Conservation (phyloP, 208 protist genomes). For the Hexamita inflata region DNA sequence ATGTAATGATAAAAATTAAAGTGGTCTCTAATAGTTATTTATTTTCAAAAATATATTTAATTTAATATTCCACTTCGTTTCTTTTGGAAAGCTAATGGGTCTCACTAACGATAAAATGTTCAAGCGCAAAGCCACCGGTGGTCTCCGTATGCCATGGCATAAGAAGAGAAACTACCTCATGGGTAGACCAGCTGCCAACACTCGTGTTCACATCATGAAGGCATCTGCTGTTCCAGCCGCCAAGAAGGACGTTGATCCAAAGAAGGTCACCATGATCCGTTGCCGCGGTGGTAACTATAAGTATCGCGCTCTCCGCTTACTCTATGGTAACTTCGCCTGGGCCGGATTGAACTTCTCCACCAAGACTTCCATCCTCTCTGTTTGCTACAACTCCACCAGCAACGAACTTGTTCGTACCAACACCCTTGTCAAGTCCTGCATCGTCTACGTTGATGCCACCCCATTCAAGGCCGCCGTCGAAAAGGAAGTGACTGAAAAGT, state of each 20-base stretch:
- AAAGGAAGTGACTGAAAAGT: slow-evolving; percentile 68
- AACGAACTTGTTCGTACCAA: slow-evolving; percentile 99
- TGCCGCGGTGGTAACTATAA: slow-evolving; percentile 90
- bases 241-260: slow-evolving; percentile 36
- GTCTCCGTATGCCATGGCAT: slow-evolving; percentile 65
- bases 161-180: slow-evolving; percentile 89
- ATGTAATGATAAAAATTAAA: too few relatives aligned
- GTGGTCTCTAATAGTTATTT: too few relatives aligned
- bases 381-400: slow-evolving; percentile 97
- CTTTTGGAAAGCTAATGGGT: too few relatives aligned
- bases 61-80: too few relatives aligned
- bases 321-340: slow-evolving; percentile 94
- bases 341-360: slow-evolving; percentile 60
- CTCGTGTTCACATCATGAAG: slow-evolving; percentile 67
- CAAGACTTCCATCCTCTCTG: slow-evolving; percentile 80
- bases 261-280: slow-evolving; percentile 74
- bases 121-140: slow-evolving; percentile 90
- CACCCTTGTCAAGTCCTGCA: slow-evolving; percentile 92
- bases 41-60: too few relatives aligned
- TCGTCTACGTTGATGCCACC: slow-evolving; percentile 83
- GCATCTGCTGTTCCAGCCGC: slow-evolving; percentile 23
- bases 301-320: slow-evolving; percentile 86
- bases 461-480: slow-evolving; percentile 69
- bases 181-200: slow-evolving; percentile 81
- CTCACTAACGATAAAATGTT: slow-evolving; percentile 84